Evolutionary conservation across 306 rosid genomes (phyloP), one percentile per base, ranked within the genome.

Genomic region (Lablab purpureus): DNA sequence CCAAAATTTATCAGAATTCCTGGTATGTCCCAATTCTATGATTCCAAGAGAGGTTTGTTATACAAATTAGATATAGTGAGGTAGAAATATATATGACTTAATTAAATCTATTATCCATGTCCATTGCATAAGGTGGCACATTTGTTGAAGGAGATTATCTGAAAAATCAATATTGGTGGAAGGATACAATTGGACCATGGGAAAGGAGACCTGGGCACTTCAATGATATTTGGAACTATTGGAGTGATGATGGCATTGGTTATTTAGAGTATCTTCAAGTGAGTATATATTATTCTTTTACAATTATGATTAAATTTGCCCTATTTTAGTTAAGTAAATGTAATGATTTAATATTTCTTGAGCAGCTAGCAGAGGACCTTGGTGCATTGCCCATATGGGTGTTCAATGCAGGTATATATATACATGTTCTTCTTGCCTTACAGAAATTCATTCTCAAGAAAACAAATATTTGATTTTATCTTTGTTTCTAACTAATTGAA

Each of bases 241-340:
- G 99, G 99, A 92, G 96, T 40, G 98, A 95, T 25, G 99, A 95
- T 84, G 97, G 96, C 17, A 83, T 95, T 67, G 99, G 99, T 82
- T 85, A 89, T 83, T 91, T 79, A 22, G 99, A 95, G 85, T 92
- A 92, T 87, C 95, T 95, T 45, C 98, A 90, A 88, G 98, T 91
- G 70, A 30, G 28, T 41, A 37, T 40, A 2, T 12, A 43, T 43
- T 3, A 43, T 50, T 21, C 55, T 83, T 67, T 27, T 49, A 47
- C 15, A 63, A 22, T 43, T 56, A 14, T 66, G 34, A 72, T 47
- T 67, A 0, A 10, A 41, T 40, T 12, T 10, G 30, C 59, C 75
- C 52, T 34, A 56, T 36, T 36, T 56, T 72, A 18, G n/a, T 25
- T 64, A 22, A 52, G 64, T 50, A 55, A 14, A 40, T 21, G 7